phyloP scores from a whole-genome alignment of 495 filamentous ascomycete species.

The Echria macrotheca region DNA sequence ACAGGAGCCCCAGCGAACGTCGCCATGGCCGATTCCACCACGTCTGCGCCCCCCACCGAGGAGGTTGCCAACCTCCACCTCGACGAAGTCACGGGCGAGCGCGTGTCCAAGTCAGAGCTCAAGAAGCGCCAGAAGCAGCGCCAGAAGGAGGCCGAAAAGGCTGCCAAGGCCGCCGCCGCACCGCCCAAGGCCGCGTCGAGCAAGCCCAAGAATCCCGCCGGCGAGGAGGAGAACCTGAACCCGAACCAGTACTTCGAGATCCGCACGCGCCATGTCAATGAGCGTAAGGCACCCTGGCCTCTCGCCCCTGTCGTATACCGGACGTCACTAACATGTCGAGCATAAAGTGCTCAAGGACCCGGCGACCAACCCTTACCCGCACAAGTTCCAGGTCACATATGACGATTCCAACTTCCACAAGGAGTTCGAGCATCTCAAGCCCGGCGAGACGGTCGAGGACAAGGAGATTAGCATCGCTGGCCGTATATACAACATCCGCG shows the following conservation, averaged over 20 bases:
- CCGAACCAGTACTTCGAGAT: constrained; percentile 98
- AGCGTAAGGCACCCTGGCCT: no score
- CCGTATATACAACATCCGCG: constrained; percentile 83
- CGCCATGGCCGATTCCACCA: constrained; percentile 47
- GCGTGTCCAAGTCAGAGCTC: constrained; percentile 78
- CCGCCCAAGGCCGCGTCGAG: constrained; percentile 57
- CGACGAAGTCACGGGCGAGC: constrained; percentile 82
- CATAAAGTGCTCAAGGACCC: constrained; percentile 60
- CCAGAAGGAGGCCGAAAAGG: constrained; percentile 79
- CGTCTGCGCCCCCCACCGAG: constrained; percentile 41
- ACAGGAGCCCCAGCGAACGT: not conserved
- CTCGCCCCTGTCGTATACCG: not conserved
- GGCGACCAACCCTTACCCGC: constrained; percentile 85
- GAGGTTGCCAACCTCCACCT: constrained; percentile 69
- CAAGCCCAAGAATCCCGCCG: constrained; percentile 59
- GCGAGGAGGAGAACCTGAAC: constrained; percentile 54
- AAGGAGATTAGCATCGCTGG: constrained; percentile 68
- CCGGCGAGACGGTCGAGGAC: constrained; percentile 74
- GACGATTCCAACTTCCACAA: constrained; percentile 71
- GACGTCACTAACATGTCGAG: constrained; percentile 6
- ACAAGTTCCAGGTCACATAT: constrained; percentile 89
- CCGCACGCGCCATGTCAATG: constrained; percentile 76
- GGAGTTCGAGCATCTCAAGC: constrained; percentile 69
- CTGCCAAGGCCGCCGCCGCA: constrained; percentile 72
- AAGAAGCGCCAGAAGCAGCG: constrained; percentile 96